Base-by-base conservation (phyloP, 2,329 filamentous ascomycete genomes). In the Pseudohalonectria lignicola region DNA sequence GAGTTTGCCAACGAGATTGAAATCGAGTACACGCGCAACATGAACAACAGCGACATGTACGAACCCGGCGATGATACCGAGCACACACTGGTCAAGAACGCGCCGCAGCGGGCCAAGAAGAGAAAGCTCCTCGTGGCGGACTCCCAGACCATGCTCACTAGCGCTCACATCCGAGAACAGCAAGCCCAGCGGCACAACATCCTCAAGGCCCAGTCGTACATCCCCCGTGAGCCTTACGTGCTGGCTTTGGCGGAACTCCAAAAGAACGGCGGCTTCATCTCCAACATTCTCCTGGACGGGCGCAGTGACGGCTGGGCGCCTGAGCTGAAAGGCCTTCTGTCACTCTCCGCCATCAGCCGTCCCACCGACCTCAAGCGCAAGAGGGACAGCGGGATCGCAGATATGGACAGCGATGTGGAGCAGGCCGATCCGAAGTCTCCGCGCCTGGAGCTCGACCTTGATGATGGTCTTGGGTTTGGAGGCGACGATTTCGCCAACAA, bases 181-280 rank as follows among this genome's bases (percentile, higher is more conserved):
- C 87, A 94, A 55, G 72, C 79, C 41, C 86, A 94, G 55, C 82
- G 84, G 46, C 82, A 86, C 33, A 86, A 82, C 51, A 96, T 96
- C 44, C 69, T 94, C 41, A 88, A 83, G 59, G 75, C 82, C 2
- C 78, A 84, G 6, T 78, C 79, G 1, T 94, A 93, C 60, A 67
- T 98, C 32, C 86, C 90, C 2, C 79, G 85, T 29, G 87, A 98
- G 48, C 86, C 88, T 2, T 78, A 90, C 39, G 69, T 96, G 12
- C 71, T 96, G 21, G 85, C 86, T 25, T 66, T 98, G 17, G 82
- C 94, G 67, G 86, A 88, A 49, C 82, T 95, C 73, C 92, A 95
- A 58, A 87, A 83, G 62, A 86, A 75, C 39, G 90, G 92, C 39
- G 85, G 79, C 29, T 96, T 98, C 51, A 85, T 95, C 15, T 84